Evolutionary conservation across 176 grass and related monocot species (phyloP), one percentile per base, ranked within the genome.

Genomic region (Bonia amplexicaulis): DNA sequence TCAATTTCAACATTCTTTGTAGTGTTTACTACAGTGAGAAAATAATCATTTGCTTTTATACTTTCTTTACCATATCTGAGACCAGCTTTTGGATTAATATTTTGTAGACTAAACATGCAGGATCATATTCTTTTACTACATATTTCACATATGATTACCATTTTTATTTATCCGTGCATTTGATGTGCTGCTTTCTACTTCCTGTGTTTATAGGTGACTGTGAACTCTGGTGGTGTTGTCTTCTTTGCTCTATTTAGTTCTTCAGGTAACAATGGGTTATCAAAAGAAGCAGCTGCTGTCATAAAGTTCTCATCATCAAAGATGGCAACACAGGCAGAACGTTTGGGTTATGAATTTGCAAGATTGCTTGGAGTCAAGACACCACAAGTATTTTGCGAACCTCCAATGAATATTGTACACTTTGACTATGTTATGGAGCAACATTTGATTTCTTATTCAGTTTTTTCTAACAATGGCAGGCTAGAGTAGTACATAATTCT

Each of bases 211-310:
- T 74, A 91, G 96, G 68, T 98, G 48, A 98, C 93, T 41, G 96
- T 98, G 59, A 98, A 98, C 90, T 98, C 96, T 83, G 96, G 96
- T 57, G 93, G 96, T 31, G 88, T 98, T 53, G 96, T 98, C 23
- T 98, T 98, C 77, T 98, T 98, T 90, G 89, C 93, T 74, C 84
- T 98, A 74, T 98, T 98, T 79, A 82, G 47, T 79, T 77, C 79
- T 87, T 35, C 73, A 54, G 69, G 35, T 86, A 81, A 68, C 45
- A 69, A 74, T 81, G 84, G 84, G 22, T 58, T 62, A 49, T 66
- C 37, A 66, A 91, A 92, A 70, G 89, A 97, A 94, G 78, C 90
- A 55, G 93, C 86, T 57, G 96, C 96, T 16, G 96, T 98, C 46
- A 92, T 98, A 80, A 98, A 98, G 84, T 91, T 98, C 73, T 84